Conservation (phyloP, 2,329 filamentous ascomycete species). For the Stachybotrys echinatus region DNA sequence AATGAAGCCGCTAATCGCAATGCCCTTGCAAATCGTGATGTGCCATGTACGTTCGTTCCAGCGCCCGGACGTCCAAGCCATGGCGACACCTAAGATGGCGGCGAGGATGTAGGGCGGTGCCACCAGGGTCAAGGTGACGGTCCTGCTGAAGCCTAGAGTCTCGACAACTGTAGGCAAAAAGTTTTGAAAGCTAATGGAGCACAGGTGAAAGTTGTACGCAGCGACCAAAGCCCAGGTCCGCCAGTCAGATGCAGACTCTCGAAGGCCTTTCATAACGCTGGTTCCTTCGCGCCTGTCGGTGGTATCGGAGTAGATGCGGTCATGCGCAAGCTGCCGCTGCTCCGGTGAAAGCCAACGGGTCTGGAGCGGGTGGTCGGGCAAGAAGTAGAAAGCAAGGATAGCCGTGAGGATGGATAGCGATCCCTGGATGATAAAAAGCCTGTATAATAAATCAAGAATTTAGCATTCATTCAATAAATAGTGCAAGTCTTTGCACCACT, state of each 20-base stretch:
- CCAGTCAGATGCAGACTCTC: constrained; percentile 37
- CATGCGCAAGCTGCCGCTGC: constrained; percentile 34
- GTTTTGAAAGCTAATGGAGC: constrained; percentile 40
- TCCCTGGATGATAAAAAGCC: constrained; percentile 63
- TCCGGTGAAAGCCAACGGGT: constrained; percentile 35
- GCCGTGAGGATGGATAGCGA: constrained; percentile 27
- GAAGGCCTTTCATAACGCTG: constrained; percentile 35
- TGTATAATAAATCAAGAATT: background rate
- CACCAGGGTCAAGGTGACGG: constrained; percentile 23
- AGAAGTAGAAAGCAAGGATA: constrained; percentile 18
- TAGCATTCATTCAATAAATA: too few species aligned
- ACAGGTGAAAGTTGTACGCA: constrained; percentile 46
- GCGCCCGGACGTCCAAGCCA: constrained; percentile 34
- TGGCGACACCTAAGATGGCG: constrained; percentile 30
- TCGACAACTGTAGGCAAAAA: constrained; percentile 19
- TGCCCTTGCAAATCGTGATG: background rate
- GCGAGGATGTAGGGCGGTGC: constrained; percentile 41
- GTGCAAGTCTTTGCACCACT: too few species aligned
- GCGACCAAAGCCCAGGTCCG: constrained; percentile 43
- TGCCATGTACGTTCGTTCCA: too few species aligned
- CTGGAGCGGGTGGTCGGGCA: constrained; percentile 35
- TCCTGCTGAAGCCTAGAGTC: constrained; percentile 21
- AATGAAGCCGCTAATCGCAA: background rate
- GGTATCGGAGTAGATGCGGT: constrained; percentile 38
- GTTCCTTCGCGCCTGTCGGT: constrained; percentile 36